Evolutionary conservation across 2,329 filamentous ascomycete genomes (phyloP).

Genomic region (Aschersonia sp.): DNA sequence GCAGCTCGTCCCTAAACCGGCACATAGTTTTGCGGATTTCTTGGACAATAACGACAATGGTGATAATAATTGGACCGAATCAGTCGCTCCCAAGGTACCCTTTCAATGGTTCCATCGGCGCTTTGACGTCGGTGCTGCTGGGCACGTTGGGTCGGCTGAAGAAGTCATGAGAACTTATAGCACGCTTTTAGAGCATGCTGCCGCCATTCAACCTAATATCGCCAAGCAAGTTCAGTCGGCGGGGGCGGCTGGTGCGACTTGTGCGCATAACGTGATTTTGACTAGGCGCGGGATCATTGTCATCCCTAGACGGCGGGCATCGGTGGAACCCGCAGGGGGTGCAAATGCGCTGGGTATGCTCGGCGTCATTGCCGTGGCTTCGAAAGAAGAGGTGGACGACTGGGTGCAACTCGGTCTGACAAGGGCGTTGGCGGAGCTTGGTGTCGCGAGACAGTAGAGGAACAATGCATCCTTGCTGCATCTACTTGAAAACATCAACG

Average conservation of each 20-base stretch:
- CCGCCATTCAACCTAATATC: not conserved
- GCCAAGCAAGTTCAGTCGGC: not conserved
- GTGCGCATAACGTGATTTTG: conserved; percentile 28
- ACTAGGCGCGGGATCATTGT: conserved; percentile 29
- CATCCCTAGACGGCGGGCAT: conserved; percentile 23
- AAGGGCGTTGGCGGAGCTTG: not conserved
- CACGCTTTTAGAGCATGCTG: conserved; percentile 1
- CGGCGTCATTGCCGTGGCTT: conserved; percentile 17
- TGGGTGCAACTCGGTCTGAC: not conserved
- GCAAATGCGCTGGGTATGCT: conserved; percentile 33
- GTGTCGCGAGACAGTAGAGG: not conserved
- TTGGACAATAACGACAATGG: conserved; percentile 5
- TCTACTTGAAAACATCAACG: too few species aligned
- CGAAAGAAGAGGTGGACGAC: not conserved
- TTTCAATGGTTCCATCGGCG: conserved; percentile 19
- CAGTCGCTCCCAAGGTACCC: conserved; percentile 12
- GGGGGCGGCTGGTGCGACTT: conserved; percentile 3
- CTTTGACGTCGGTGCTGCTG: conserved; percentile 10
- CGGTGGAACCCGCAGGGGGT: conserved; percentile 17
- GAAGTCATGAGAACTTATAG: conserved; percentile 9
- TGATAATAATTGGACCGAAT: not conserved
- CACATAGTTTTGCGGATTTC: conserved; percentile 11
- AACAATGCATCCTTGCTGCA: not conserved
- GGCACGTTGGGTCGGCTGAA: conserved; percentile 3
- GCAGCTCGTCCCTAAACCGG: conserved; percentile 21